Base-by-base conservation (phyloP, 2,329 filamentous ascomycete species). In the Aspergillus pseudotamarii region DNA sequence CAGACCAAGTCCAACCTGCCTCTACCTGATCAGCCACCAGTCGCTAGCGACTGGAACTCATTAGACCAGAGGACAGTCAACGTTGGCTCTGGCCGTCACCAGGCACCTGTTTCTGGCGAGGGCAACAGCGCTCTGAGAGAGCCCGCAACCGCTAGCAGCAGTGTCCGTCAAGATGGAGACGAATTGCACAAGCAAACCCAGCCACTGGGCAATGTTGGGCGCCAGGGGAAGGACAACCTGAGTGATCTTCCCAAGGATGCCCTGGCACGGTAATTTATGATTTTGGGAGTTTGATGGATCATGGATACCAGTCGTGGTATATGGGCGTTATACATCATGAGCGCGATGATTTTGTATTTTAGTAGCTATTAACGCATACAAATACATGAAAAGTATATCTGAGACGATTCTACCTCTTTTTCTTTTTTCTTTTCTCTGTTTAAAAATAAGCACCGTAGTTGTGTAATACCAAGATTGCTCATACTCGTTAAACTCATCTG, bases 1-100 rank as follows among this genome's bases (percentile, higher is more conserved):
- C 80, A 91, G 77, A 84, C 84, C 72, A 84, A 89, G 80, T 80
- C 88, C 76, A 92, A 93, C 79, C 88, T 96, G 36, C 91, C 91
- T 58, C 86, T 94, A 57, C 92, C 92, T 21, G 91, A 94, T 2
- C 84, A 94, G 68, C 92, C 92, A 26, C 91, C 91, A 1, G 81
- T 79, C n/a, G 80, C 87, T n/a, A 91, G 90, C 6, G 91, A 95
- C 83, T 93, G 88, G 85, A 88, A 94, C 76, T 92, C 89, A 0
- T 82, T 85, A 57, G 91, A 94, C 71, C 84, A 84, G 36, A 81
- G 86, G 66, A 91, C 81, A 61, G 88, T 91, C 73, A 90, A 92
- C 73, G 87, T 91, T 55, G 90, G 90, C 66, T 86, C 88, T 41
- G 89, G 90, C 23, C 78, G 84, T 59, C 69, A 83, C 1, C 75